phyloP scores from a whole-genome alignment of 352 stramenopile genomes.

The Pythium angustatum region DNA sequence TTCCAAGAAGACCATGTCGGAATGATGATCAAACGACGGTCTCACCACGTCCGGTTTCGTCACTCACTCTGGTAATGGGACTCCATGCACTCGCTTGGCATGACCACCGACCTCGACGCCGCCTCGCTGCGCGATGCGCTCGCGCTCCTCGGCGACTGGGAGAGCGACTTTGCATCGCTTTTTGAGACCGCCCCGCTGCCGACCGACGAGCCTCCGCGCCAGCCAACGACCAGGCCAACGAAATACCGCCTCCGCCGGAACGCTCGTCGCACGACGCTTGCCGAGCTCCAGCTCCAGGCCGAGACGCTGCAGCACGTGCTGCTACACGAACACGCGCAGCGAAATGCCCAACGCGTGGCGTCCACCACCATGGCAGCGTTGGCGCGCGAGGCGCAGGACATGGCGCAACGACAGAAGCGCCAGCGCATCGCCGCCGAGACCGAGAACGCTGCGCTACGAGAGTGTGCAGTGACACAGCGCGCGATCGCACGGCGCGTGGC shows the following conservation, averaged over 20 bases:
- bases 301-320: not conserved
- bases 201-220: no score
- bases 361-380: not conserved
- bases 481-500: not conserved
- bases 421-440: conserved; percentile 2
- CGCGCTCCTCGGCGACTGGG: conserved; percentile 5
- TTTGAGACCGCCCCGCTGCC: not conserved
- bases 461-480: not conserved
- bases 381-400: conserved; percentile 10
- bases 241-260: not conserved
- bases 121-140: conserved; percentile 10
- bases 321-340: not conserved
- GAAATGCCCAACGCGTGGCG: not conserved
- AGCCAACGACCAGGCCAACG: no score
- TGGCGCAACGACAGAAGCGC: conserved; percentile 1
- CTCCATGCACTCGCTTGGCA: no score
- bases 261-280: not conserved
- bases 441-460: not conserved
- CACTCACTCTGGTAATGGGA: no score
- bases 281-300: not conserved
- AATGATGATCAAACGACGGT: no score
- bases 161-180: not conserved
- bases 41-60: no score
- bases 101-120: not conserved
- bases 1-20: no score